A percentile compares a stretch with the other conserved stretches of the same genome.
Conservation (phyloP, 1,284 basidiomycete genomes). For the Hemileia vastatrix region DNA sequence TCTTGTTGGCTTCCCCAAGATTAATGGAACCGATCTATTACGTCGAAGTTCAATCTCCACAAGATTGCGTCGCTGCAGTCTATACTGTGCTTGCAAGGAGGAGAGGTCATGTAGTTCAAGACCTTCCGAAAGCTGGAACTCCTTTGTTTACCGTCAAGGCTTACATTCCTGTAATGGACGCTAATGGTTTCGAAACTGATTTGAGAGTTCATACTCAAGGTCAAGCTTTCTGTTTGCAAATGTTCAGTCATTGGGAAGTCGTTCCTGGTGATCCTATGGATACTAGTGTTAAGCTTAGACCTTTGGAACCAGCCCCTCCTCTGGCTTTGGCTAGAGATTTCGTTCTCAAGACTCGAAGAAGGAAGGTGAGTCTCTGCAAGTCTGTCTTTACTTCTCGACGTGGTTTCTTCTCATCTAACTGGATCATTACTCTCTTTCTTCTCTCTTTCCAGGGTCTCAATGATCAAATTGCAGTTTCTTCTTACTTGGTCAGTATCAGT, state of each 20-base stretch:
- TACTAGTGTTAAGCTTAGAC: conserved; percentile 30
- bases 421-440: too few relatives aligned
- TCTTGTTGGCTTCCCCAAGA: conserved; percentile 39
- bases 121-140: conserved; percentile 39
- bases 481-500: too few relatives aligned
- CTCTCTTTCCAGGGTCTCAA: too few relatives aligned
- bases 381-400: neutral
- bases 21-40: conserved; percentile 41
- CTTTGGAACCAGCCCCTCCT: conserved; percentile 39
- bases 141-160: conserved; percentile 38
- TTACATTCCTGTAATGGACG: conserved; percentile 40
- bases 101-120: conserved; percentile 39
- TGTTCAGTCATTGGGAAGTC: conserved; percentile 40
- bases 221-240: conserved; percentile 35
- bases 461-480: too few relatives aligned
- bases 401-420: too few relatives aligned
- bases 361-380: conserved; percentile 27
- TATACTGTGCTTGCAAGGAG: conserved; percentile 40
- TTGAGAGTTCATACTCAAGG: conserved; percentile 38
- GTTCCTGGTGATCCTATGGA: conserved; percentile 41
- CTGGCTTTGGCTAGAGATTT: conserved; percentile 40
- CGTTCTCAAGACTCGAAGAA: conserved; percentile 37
- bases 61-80: conserved; percentile 32
- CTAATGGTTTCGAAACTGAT: conserved; percentile 43
- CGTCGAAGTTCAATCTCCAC: conserved; percentile 37